Percentiles rank a stretch among this genome's conserved stretches.
phyloP scores from a whole-genome alignment of 495 filamentous ascomycete genomes.

The Aspergillus steynii region DNA sequence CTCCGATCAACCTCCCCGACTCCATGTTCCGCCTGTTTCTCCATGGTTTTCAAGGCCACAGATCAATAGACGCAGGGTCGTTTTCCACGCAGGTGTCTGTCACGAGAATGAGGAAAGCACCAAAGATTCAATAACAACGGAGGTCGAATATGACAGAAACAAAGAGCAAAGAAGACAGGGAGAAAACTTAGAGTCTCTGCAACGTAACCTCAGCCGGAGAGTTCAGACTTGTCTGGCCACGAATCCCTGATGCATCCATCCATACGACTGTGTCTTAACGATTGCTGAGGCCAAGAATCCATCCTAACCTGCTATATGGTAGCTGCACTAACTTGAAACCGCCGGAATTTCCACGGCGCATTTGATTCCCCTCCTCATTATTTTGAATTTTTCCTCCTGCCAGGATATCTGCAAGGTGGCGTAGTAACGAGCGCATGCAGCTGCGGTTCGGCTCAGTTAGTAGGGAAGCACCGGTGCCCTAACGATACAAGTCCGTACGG shows the following conservation, averaged over 20 bases:
- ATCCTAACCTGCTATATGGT: background rate
- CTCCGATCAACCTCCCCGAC: conserved; percentile 3
- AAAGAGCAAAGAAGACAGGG: background rate
- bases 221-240: background rate
- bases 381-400: too few species aligned
- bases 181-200: background rate
- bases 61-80: background rate
- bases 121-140: background rate
- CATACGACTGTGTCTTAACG: background rate
- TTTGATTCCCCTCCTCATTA: background rate
- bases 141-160: background rate
- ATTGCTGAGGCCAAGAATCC: background rate
- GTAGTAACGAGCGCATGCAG: background rate
- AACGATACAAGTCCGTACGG: background rate
- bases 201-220: background rate
- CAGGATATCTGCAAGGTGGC: background rate
- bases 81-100: background rate
- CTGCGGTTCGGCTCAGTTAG: background rate
- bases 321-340: background rate
- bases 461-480: background rate
- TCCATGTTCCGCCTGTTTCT: background rate
- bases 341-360: background rate
- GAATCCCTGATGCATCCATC: background rate
- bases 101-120: background rate
- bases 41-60: background rate